A percentile compares a stretch with the other conserved stretches of the same genome.
Evolutionary conservation across 352 stramenopile genomes (phyloP).

Genomic region (Phytophthora sansomeana): DNA sequence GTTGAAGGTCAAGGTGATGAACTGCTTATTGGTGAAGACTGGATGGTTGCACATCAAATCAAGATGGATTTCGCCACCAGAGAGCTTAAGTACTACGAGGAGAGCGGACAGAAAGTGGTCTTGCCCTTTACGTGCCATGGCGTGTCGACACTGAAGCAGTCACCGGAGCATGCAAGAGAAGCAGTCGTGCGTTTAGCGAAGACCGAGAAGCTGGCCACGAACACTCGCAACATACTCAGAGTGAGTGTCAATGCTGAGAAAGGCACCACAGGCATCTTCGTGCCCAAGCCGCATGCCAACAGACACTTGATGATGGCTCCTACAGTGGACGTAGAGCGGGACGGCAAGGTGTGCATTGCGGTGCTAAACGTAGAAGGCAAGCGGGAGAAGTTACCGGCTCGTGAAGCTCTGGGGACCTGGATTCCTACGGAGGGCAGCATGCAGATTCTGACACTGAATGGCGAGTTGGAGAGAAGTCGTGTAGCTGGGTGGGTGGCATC

Average conservation of each 20-base stretch:
- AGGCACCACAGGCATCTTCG: conserved; percentile 5
- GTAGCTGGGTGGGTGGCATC: conserved; percentile 8
- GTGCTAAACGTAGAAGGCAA: conserved; percentile 20
- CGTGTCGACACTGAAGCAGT: too few species aligned
- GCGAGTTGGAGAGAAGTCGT: background rate
- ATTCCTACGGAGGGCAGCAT: too few species aligned
- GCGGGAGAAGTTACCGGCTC: too few species aligned
- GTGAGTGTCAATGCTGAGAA: conserved; percentile 8
- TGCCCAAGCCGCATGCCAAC: background rate
- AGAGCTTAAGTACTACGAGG: too few species aligned
- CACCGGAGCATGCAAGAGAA: too few species aligned
- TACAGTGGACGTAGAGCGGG: background rate
- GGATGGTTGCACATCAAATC: background rate
- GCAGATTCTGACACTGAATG: too few species aligned
- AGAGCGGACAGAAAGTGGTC: too few species aligned
- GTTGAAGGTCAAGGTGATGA: conserved; percentile 8
- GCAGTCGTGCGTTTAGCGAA: too few species aligned
- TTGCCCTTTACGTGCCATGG: too few species aligned
- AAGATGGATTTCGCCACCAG: conserved; percentile 1
- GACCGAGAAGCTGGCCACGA: too few species aligned
- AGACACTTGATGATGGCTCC: conserved; percentile 9
- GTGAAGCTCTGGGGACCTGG: too few species aligned
- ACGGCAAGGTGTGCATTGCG: conserved; percentile 4
- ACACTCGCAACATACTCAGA: conserved; percentile 1
- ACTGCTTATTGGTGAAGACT: conserved; percentile 3